Evolutionary conservation across 2,329 filamentous ascomycete species (phyloP).

Genomic region (Aspergillus sp.): DNA sequence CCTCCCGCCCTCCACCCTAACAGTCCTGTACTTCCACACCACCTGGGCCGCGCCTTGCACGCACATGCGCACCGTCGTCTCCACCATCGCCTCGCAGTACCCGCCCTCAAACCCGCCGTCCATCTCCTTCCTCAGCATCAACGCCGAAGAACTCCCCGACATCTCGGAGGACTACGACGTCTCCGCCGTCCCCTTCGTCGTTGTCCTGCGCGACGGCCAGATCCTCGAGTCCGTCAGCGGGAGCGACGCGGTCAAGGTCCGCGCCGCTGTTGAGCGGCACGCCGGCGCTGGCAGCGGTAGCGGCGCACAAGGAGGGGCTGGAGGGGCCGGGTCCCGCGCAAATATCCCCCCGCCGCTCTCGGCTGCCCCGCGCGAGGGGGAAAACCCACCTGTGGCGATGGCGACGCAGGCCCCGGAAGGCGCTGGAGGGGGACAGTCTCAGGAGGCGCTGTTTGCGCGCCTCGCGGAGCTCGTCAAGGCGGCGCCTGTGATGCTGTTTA

Average conservation of each 20-base stretch:
- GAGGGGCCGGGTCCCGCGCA: conserved; percentile 20
- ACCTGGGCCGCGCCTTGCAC: conserved; percentile 94
- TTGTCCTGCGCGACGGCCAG: conserved; percentile 65
- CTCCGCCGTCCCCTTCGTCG: conserved; percentile 84
- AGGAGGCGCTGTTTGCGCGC: conserved; percentile 76
- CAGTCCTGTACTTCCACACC: conserved; percentile 89
- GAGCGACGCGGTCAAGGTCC: conserved; percentile 77
- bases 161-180: conserved; percentile 90
- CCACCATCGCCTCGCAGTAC: conserved; percentile 78
- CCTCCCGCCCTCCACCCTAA: conserved; percentile 59
- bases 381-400: conserved; percentile 20
- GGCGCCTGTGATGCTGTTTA: conserved; percentile 95
- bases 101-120: conserved; percentile 55
- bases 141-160: conserved; percentile 89
- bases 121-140: conserved; percentile 78
- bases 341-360: conserved; percentile 32
- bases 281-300: conserved; percentile 42
- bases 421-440: conserved; percentile 44
- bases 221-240: conserved; percentile 80
- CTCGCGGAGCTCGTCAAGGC: conserved; percentile 82
- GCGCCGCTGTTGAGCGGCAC: conserved; percentile 75
- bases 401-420: conserved; percentile 22
- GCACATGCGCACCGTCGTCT: conserved; percentile 82
- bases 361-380: conserved; percentile 30
- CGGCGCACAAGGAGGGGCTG: conserved; percentile 18